Evolutionary conservation across 306 rosid genomes (phyloP).

Genomic region (Mucuna pruriens): DNA sequence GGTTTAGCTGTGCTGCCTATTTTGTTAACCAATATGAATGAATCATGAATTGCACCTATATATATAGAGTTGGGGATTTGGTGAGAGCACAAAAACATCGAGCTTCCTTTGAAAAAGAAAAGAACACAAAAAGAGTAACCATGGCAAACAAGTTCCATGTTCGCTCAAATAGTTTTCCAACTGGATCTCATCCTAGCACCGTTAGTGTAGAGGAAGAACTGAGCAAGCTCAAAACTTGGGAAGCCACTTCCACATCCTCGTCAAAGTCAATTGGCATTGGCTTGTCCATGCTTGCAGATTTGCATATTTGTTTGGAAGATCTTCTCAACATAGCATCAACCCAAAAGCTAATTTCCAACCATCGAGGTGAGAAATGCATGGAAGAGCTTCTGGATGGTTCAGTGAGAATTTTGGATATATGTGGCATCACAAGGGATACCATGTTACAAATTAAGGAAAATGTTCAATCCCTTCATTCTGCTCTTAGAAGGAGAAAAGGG

Average conservation of each 20-base stretch:
- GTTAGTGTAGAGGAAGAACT: conserved; percentile 60
- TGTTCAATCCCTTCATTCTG: conserved; percentile 60
- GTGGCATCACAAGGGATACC: conserved; percentile 66
- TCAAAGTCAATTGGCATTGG: conserved; percentile 48
- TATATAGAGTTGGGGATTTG: conserved; percentile 19
- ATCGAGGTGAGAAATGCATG: conserved; percentile 45
- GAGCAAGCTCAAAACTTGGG: conserved; percentile 54
- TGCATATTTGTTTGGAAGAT: conserved; percentile 58
- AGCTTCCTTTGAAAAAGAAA: not conserved
- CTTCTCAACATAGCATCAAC: conserved; percentile 68
- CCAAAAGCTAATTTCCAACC: conserved; percentile 53
- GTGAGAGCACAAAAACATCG: conserved; percentile 21
- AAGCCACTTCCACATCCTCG: conserved; percentile 39
- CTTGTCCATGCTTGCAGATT: conserved; percentile 47
- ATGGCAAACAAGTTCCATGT: conserved; percentile 59
- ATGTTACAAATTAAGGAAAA: conserved; percentile 57
- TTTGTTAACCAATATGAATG: not conserved
- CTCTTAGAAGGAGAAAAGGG: conserved; percentile 68
- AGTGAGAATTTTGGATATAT: conserved; percentile 61
- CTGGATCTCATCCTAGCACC: conserved; percentile 71
- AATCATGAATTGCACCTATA: conserved; percentile 28
- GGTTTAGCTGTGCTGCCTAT: not conserved
- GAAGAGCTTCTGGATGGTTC: conserved; percentile 75
- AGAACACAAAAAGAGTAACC: not conserved
- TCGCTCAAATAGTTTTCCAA: conserved; percentile 76